Base-by-base conservation (phyloP, 352 stramenopile species). In the Globisporangium carolinianum region DNA sequence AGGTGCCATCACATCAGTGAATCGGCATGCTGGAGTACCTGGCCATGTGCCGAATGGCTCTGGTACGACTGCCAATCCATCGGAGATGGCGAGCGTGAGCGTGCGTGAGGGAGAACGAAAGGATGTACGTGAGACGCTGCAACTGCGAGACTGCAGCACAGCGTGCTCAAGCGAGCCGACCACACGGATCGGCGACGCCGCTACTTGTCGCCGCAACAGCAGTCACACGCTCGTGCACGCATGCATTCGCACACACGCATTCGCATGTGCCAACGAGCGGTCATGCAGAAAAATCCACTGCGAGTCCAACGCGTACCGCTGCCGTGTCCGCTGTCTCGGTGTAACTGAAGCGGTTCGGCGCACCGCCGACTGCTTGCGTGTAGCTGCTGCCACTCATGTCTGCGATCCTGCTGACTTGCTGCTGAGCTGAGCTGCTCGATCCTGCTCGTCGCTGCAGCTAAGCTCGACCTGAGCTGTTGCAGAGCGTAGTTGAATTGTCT, bases 321-420 rank as follows among this genome's bases (percentile, higher is more conserved):
- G 5, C 45, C 5, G 45, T 6, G n/a, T 48, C 45, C 11, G 15
- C 17, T 48, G 47, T 11, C 15, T 52, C 18, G 9, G 37, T 38
- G 39, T 57, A 57, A 38, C 54, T 53, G 36, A 60, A 60, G 38
- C 36, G 54, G 24, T 45, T 24, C 5, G 54, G 45, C 6, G 43
- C 53, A 11, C 41, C 53, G n/a, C 43, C 53, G 14, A 17, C 35
- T n/a, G 41, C 43, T 38, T 53, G 54, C 36, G 46, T 35, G 54
- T 60, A 60, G 45, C 47, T 37, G 17, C 24, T 49, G 32, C 15
- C 42, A 10, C 49, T 45, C 41, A 50, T 58, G 42, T 49, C 15
- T 51, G 11, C 12, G 14, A 49, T 51, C 24, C 17, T 8, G 17
- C 32, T 47, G 38, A 24, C 24, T 15, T 57, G 39, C 32, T 12